These are phyloP conservation scores for Rhipidocladum racemiflorum DNA, from an alignment of 176 grass and related monocot genomes.

Conservation along the genomic window DNA sequence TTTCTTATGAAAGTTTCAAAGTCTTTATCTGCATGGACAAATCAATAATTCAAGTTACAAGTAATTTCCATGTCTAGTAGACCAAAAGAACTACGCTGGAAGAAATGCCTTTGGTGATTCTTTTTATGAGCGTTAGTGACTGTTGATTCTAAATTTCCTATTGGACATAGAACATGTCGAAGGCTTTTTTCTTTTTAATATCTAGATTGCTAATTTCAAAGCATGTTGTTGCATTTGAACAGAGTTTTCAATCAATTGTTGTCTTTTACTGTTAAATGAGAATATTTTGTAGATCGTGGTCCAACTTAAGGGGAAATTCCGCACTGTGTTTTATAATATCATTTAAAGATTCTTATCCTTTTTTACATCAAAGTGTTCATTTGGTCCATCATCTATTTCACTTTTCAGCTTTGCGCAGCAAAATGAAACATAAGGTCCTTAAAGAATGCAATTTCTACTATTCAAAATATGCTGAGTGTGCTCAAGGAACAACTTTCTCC, in stretches of 20 bases:
- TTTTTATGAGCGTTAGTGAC: neutral
- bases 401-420: conserved; percentile 86
- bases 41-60: neutral
- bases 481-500: no score
- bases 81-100: neutral
- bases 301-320: neutral
- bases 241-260: neutral
- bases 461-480: no score
- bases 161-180: neutral
- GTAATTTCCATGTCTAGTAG: neutral
- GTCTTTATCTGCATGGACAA: no score
- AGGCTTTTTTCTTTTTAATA: neutral
- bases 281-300: neutral
- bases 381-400: neutral
- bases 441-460: no score
- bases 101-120: neutral
- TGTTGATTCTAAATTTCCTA: neutral
- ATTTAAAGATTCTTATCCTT: neutral
- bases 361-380: neutral
- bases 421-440: no score
- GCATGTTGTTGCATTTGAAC: neutral
- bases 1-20: neutral
- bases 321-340: neutral
- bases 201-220: neutral
- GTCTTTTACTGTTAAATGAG: neutral